phyloP scores from a whole-genome alignment of 148 eudicot species.

The Arctostaphylos glauca region DNA sequence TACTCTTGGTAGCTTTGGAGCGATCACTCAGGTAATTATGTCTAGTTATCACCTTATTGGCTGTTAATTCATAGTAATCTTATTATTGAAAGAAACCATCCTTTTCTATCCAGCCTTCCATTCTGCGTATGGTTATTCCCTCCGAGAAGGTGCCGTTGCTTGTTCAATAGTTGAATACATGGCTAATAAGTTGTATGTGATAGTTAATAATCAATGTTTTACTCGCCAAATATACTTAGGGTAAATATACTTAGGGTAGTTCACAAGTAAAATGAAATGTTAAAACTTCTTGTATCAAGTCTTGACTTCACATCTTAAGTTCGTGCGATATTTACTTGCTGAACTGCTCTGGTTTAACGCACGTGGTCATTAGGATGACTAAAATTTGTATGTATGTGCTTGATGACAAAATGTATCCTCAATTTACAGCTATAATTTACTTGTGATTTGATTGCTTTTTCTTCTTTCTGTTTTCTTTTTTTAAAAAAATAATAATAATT shows the following conservation, averaged over 20 bases:
- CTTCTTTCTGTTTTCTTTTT: not conserved
- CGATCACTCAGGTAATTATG: slow-evolving; percentile 79
- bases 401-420: not conserved
- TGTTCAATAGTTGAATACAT: not conserved
- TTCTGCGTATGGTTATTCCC: not conserved
- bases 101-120: not conserved
- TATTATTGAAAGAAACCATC: not conserved
- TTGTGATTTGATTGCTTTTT: not conserved
- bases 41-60: not conserved
- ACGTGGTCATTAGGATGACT: not conserved
- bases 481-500: not conserved
- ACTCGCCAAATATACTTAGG: not conserved
- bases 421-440: not conserved
- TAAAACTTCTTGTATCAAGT: not conserved
- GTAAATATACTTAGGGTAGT: not conserved
- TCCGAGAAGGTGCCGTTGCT: not conserved
- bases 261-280: not conserved
- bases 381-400: not conserved
- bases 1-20: slow-evolving; percentile 98
- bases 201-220: not conserved
- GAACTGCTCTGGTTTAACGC: not conserved
- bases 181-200: not conserved
- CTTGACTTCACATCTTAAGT: not conserved
- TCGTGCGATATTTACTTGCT: not conserved
- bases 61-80: not conserved